Conservation (phyloP, 345 rosid species). For the Jatropha curcas region DNA sequence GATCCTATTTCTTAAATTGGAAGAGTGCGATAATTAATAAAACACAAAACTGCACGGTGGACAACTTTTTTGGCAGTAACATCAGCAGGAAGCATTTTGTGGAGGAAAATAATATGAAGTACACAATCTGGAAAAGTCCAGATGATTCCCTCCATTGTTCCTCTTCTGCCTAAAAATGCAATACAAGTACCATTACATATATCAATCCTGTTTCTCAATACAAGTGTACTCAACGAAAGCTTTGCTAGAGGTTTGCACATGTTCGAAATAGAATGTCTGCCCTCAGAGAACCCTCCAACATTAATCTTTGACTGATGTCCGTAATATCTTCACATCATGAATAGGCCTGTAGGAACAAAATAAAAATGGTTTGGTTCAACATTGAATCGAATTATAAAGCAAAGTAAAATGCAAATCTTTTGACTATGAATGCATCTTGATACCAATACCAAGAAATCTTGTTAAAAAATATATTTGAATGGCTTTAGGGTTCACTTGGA, state of each 20-base stretch:
- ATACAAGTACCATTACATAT: neutral
- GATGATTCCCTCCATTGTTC: neutral
- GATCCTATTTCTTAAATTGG: no score
- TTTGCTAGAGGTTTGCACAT: neutral
- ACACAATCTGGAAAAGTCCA: neutral
- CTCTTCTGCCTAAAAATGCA: neutral
- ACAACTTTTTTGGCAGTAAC: no score
- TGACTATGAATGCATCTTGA: no score
- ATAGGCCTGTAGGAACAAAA: conserved; percentile 57
- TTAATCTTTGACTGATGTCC: conserved; percentile 76
- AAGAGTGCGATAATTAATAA: no score
- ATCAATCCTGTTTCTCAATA: neutral
- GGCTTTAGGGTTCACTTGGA: no score
- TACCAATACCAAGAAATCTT: neutral
- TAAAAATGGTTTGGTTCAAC: neutral
- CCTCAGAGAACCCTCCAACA: neutral
- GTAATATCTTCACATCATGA: conserved; percentile 92
- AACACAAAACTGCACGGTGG: neutral
- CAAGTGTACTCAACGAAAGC: neutral
- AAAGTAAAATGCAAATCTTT: neutral
- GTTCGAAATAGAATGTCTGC: neutral
- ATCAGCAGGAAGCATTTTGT: neutral
- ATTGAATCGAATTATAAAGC: neutral
- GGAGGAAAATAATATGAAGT: neutral
- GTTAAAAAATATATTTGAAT: neutral